Evolutionary conservation across 2,329 filamentous ascomycete species (phyloP), one percentile per base, ranked within the genome.

Genomic region (Paraphoma sp.): DNA sequence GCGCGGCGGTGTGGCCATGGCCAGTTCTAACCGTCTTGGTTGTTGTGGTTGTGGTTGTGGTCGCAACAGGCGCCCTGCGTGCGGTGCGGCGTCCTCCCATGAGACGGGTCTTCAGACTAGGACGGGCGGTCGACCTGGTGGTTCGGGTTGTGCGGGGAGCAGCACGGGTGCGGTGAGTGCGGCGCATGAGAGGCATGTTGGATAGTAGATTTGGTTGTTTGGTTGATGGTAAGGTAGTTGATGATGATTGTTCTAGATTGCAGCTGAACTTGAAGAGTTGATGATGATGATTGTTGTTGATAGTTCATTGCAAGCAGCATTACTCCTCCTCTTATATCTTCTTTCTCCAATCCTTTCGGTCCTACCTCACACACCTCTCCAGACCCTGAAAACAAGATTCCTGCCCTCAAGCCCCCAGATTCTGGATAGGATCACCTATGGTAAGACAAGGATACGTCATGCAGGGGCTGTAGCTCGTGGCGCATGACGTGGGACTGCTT

Each of bases 61-160:
- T 74, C 7, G 67, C 59, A 23, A 58, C 60, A 64, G 68, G 78
- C 10, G 62, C 55, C 29, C 59, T 28, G 12, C 40, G 12, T 17
- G 40, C 40, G 16, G 40, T 42, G 40, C 45, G 45, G 30, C 36
- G 33, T 17, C 41, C 30, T 68, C 80, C 81, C 10, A 82, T 77
- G 12, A 87, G 80, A 52, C 84, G 81, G 50, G 81, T 82, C 78
- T 86, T 82, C 45, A 87, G 76, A 36, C 80, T 81, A 16, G 84
- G 83, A 61, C 76, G 79, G 41, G 77, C 71, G 44, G 78, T 55
- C 14, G 63, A 78, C 58, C 76, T 76, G 18, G 70, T 70, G 17
- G 72, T 71, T 33, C 71, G 64, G 33, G 68, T 60, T 53, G 73
- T 77, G 56, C 61, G 69, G 54, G 68, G 65, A 56, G 62, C 58